Percentiles rank a stretch among this genome's conserved stretches.
These are phyloP conservation scores for Phytophthora rubi DNA, from an alignment of 352 stramenopile species.

Conservation along the genomic window DNA sequence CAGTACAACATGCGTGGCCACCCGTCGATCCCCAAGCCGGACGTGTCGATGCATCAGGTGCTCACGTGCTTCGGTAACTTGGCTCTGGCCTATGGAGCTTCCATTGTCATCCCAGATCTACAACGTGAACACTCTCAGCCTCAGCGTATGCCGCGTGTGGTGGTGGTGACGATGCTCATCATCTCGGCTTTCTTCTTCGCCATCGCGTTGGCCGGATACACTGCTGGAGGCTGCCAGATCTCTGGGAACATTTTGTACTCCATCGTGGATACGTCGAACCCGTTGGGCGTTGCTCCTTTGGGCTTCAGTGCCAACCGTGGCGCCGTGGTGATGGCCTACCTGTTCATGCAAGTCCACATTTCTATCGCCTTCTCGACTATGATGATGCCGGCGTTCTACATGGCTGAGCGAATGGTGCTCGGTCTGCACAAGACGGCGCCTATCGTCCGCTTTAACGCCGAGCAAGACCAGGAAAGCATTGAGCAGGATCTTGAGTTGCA, in stretches of 20 bases:
- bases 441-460: conserved; percentile 27
- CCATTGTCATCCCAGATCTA: conserved; percentile 25
- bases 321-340: conserved; percentile 28
- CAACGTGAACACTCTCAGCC: conserved; percentile 25
- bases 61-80: conserved; percentile 31
- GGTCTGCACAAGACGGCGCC: conserved; percentile 27
- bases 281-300: conserved; percentile 14
- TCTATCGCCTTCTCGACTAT: conserved; percentile 30
- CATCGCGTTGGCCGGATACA: conserved; percentile 22
- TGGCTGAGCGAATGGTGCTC: conserved; percentile 29
- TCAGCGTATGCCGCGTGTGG: conserved; percentile 28
- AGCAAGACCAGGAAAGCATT: conserved; percentile 14
- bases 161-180: conserved; percentile 21
- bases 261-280: conserved; percentile 28
- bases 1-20: conserved; percentile 32
- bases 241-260: conserved; percentile 35
- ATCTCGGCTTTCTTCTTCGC: conserved; percentile 31
- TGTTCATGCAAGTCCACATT: conserved; percentile 40
- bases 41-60: conserved; percentile 24
- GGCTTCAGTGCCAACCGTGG: conserved; percentile 31
- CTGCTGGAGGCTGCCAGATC: conserved; percentile 25
- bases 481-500: conserved; percentile 31
- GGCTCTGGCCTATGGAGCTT: conserved; percentile 26
- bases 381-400: conserved; percentile 32
- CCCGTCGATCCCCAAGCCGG: conserved; percentile 15